These are phyloP conservation scores for Sclerotinia spermophila DNA, from an alignment of 2,329 filamentous ascomycete genomes.

Conservation along the genomic window DNA sequence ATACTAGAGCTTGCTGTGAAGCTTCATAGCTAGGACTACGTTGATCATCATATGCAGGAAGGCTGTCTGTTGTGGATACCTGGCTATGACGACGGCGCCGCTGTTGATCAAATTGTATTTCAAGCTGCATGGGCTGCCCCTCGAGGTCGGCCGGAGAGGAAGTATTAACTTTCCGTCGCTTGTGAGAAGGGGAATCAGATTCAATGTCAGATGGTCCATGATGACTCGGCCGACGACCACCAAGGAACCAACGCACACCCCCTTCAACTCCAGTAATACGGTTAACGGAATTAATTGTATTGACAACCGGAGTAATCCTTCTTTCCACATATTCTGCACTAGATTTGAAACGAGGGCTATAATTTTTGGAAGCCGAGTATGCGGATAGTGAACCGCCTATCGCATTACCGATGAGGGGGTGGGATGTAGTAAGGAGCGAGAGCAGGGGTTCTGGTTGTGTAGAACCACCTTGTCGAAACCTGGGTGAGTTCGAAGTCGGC, in stretches of 20 bases:
- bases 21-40: constrained; percentile 74
- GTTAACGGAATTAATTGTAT: constrained; percentile 79
- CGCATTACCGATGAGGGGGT: constrained; percentile 79
- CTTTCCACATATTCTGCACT: constrained; percentile 88
- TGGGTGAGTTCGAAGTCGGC: constrained; percentile 38
- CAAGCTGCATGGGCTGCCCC: constrained; percentile 23
- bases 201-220: constrained; percentile 45
- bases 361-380: constrained; percentile 85
- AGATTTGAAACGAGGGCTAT: constrained; percentile 84
- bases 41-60: constrained; percentile 80
- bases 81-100: constrained; percentile 33
- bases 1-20: constrained; percentile 40
- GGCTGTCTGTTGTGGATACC: constrained; percentile 58
- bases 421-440: constrained; percentile 80
- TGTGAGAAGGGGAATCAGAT: constrained; percentile 47
- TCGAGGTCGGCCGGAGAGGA: constrained; percentile 36
- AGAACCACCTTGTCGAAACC: constrained; percentile 32
- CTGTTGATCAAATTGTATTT: constrained; percentile 36
- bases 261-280: constrained; percentile 84
- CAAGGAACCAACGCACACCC: constrained; percentile 79
- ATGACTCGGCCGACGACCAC: constrained; percentile 43
- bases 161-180: constrained; percentile 55
- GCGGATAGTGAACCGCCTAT: constrained; percentile 81
- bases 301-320: constrained; percentile 80
- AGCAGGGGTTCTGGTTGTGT: constrained; percentile 71